These are phyloP conservation scores for Salix caprea DNA, from an alignment of 345 rosid genomes.

Conservation along the genomic window DNA sequence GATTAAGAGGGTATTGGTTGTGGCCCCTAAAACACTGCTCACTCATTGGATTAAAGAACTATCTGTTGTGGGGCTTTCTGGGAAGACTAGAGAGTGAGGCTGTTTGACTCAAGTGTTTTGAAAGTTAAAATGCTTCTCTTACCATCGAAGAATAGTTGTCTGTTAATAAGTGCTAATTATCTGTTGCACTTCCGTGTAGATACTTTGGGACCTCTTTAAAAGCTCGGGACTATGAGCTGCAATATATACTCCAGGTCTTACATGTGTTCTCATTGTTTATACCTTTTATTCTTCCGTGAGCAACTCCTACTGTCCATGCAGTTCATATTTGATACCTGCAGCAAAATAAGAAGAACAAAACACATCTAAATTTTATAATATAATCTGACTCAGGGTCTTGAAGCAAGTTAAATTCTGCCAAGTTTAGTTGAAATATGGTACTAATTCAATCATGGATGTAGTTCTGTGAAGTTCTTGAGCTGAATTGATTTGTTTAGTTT, in stretches of 20 bases:
- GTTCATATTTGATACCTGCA: not conserved
- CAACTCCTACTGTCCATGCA: not conserved
- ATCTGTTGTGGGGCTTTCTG: conserved; percentile 76
- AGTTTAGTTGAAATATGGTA: not conserved
- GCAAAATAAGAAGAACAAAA: not conserved
- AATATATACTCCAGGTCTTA: conserved; percentile 75
- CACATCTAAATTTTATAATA: not conserved
- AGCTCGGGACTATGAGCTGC: conserved; percentile 86
- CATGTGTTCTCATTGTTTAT: conserved; percentile 11
- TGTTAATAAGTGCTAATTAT: not conserved
- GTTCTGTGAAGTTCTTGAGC: not conserved
- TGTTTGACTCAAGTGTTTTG: conserved; percentile 10
- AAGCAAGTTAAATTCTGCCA: not conserved
- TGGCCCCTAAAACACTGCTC: conserved; percentile 91
- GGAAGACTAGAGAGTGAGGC: conserved; percentile 77
- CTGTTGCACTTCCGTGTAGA: conserved; percentile 34
- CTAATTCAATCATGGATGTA: not conserved
- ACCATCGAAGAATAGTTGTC: not conserved
- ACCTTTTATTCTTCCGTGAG: not conserved
- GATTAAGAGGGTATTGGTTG: conserved; percentile 78
- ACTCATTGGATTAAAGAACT: conserved; percentile 97
- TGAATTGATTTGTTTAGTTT: not conserved
- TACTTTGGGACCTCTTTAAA: conserved; percentile 67
- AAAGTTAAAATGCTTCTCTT: conserved; percentile 2
- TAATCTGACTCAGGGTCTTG: not conserved